Evolutionary conservation across 1,284 basidiomycete genomes (phyloP), one percentile per base, ranked within the genome.

Genomic region (Prillingera fragicola): DNA sequence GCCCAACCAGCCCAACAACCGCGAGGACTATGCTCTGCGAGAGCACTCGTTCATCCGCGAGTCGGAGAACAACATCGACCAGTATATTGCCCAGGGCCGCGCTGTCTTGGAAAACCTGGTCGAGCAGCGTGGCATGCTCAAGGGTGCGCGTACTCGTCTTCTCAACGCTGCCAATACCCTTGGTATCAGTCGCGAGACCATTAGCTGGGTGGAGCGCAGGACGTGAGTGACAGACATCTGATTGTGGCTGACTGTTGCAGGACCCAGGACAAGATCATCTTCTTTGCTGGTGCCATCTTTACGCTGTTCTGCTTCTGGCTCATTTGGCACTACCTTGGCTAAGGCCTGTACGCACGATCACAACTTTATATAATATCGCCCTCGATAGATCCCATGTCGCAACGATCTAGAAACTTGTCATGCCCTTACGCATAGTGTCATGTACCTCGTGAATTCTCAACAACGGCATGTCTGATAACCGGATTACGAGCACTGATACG

Each of bases 251-350:
- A 39, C 39, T 8, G 5, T n/a, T 23, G 15, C 63, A 91, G 88
- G 65, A 87, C 83, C 29, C 89, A 92, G 68, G 91, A 96, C 63
- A 87, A 84, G 75, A 91, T 87, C 57, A 91, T 95, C 56, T 90
- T 95, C 71, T 71, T 85, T 34, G 82, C 72, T 7, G 91, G 90
- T 8, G 84, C 83, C 1, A 69, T 83, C n/a, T 80, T 87, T 63
- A 94, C 89, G 3, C 84, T 95, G 65, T 77, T 91, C 68, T 87
- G 83, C 70, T 95, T 95, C 74, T 91, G 79, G 74, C 69, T 87
- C 50, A 94, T 94, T 57, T 87, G 86, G 82, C 80, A 80, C 58
- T 94, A 89, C 67, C 73, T 95, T 34, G 90, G 89, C 52, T 92
- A 58, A n/a, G n/a, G n/a, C n/a, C n/a, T n/a, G n/a, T n/a, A n/a